Base-by-base conservation (phyloP, 306 rosid species). In the Ormosia emarginata region DNA sequence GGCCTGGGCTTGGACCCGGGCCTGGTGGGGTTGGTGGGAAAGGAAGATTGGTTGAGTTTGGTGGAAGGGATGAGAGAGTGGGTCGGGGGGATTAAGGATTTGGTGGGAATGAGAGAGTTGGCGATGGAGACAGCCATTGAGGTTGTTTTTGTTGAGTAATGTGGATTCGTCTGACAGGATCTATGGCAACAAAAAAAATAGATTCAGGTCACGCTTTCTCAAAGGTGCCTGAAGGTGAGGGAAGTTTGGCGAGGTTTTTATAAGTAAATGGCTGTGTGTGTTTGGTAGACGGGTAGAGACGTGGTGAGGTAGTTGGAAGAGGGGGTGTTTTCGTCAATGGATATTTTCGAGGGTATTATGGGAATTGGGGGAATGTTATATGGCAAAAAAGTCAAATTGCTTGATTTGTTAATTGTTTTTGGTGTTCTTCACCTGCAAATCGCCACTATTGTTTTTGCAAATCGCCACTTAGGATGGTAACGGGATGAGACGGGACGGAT, bases 41-140 rank as follows among this genome's bases (percentile, higher is more conserved):
- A 47, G 65, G 90, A 74, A 8, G 91, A 81, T 44, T 78, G 91
- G 80, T 56, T 81, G 69, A 83, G 66, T 83, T 72, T 88, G 74
- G 88, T 74, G 64, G 82, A 55, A n/a, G 90, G 83, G 8, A 66
- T 3, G 32, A 79, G 66, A 18, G 84, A 75, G 49, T 81, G 86
- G 61, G 75, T 44, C 30, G 79, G 85, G 8, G 79, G 87, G 76
- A 88, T 24, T 76, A 90, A 56, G 4, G 92, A 86, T 69, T 89
- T 90, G 81, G 83, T 32, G 49, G 92, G 90, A 79, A 90, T 58
- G 74, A 90, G 78, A 7, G 92, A 74, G 68, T 77, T 82, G 72
- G 84, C 81, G 69, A 83, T 10, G 36, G 90, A 39, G 15, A 88
- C 40, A 37, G 97, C 89, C 97, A 93, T 93, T 82, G 56, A 65